Conservation (phyloP, 805 yeast genomes). For the Candida multigemmis region DNA sequence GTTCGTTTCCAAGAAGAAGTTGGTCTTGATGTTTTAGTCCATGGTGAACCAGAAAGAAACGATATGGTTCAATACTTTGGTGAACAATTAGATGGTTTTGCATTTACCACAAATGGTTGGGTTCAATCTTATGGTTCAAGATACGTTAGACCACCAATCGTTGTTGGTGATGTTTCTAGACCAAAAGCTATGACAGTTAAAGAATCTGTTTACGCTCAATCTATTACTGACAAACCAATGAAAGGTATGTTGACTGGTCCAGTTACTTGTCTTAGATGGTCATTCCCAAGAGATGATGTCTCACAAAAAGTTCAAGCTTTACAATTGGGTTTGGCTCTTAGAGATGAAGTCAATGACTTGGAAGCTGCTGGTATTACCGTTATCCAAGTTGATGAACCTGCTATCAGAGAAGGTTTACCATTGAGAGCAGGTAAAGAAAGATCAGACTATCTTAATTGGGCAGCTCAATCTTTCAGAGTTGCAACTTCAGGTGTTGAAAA, state of each 20-base stretch:
- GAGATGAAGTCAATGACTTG: constrained; percentile 97
- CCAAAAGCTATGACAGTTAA: constrained; percentile 97
- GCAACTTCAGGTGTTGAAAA: constrained; percentile 97
- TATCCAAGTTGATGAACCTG: constrained; percentile 99
- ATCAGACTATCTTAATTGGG: constrained; percentile 94
- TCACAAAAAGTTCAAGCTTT: constrained; percentile 88
- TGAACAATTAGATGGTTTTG: constrained; percentile 97
- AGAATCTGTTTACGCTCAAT: constrained; percentile 99
- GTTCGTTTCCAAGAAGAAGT: constrained; percentile 99
- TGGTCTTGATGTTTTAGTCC: constrained; percentile 96
- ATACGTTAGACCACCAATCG: constrained; percentile 98
- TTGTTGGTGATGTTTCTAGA: constrained; percentile 98
- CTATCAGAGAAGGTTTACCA: constrained; percentile 99
- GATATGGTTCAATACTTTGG: constrained; percentile 99
- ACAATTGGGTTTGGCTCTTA: constrained; percentile 94
- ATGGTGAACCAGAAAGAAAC: constrained; percentile 99
- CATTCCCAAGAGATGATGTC: constrained; percentile 99
- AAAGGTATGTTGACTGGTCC: constrained; percentile 99
- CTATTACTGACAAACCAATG: constrained; percentile 89
- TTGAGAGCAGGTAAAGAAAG: constrained; percentile 97
- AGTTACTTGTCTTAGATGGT: constrained; percentile 99
- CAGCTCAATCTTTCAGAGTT: constrained; percentile 98
- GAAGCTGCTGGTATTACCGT: constrained; percentile 97
- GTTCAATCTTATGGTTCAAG: constrained; percentile 99
- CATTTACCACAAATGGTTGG: constrained; percentile 99